Conservation (phyloP, 768 basidiomycete genomes). For the Tulasnella sp. region DNA sequence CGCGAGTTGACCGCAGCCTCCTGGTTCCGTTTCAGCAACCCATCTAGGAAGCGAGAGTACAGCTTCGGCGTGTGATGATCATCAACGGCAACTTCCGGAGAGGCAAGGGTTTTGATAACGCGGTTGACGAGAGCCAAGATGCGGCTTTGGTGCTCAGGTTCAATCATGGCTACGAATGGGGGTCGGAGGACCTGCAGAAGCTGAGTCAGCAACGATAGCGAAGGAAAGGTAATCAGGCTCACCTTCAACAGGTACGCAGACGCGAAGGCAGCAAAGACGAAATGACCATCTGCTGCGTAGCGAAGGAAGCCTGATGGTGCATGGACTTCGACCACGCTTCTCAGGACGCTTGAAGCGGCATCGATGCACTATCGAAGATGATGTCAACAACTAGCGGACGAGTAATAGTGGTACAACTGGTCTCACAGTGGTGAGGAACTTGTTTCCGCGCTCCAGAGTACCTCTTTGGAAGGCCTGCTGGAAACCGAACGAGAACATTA, state of each 20-base stretch:
- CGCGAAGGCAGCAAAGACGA: slow-evolving; percentile 72
- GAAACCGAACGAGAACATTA: slow-evolving; percentile 83
- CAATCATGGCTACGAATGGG: slow-evolving; percentile 57
- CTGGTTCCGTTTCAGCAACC: slow-evolving; percentile 42
- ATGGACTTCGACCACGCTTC: slow-evolving; percentile 54
- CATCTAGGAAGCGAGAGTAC: slow-evolving; percentile 70
- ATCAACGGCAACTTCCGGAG: slow-evolving; percentile 68
- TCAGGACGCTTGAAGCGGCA: slow-evolving; percentile 59
- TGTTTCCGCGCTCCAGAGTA: slow-evolving; percentile 49
- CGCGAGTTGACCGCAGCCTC: slow-evolving; percentile 9
- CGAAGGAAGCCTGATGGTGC: slow-evolving; percentile 70
- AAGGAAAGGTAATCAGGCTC: slow-evolving; percentile 23
- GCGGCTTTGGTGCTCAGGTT: slow-evolving; percentile 56
- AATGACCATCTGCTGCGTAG: slow-evolving; percentile 73
- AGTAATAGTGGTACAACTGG: neutral
- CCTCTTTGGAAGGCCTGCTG: slow-evolving; percentile 73
- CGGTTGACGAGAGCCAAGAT: slow-evolving; percentile 65
- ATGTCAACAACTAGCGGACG: neutral
- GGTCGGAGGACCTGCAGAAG: slow-evolving; percentile 54
- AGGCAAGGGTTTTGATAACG: slow-evolving; percentile 63
- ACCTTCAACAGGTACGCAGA: slow-evolving; percentile 80
- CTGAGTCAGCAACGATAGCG: neutral
- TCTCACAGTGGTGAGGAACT: slow-evolving; percentile 64
- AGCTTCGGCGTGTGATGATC: slow-evolving; percentile 73
- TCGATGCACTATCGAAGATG: slow-evolving; percentile 52